Evolutionary conservation across 768 basidiomycete genomes (phyloP).

Genomic region (Agrocybe praecox): DNA sequence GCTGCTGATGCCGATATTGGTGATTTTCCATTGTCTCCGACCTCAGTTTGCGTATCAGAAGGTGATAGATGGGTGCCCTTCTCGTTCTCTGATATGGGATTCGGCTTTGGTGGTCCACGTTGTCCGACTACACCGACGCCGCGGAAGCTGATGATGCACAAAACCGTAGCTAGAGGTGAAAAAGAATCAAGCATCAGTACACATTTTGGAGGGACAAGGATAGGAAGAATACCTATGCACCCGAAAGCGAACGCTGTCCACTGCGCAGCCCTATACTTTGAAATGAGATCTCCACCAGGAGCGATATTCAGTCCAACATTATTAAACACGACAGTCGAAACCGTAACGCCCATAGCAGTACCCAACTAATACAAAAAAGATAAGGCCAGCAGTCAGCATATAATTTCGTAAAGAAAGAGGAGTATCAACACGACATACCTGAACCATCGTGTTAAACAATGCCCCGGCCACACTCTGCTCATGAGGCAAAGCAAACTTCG

Average conservation of each 20-base stretch:
- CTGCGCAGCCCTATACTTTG: constrained; percentile 62
- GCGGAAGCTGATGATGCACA: constrained; percentile 27
- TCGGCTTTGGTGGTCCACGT: background rate
- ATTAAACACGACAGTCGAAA: constrained; percentile 74
- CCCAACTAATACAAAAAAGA: constrained; percentile 53
- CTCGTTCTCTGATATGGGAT: background rate
- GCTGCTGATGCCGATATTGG: no score
- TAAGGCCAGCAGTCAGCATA: background rate
- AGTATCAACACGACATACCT: constrained; percentile 37
- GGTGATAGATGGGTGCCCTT: background rate
- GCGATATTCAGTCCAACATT: constrained; percentile 37
- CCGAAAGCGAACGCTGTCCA: constrained; percentile 70
- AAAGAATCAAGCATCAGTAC: background rate
- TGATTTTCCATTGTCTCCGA: no score
- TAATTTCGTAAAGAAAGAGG: no score
- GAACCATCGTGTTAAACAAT: constrained; percentile 78
- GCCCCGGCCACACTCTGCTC: constrained; percentile 81
- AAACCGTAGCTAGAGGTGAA: constrained; percentile 16
- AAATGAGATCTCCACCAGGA: constrained; percentile 36
- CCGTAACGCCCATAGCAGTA: constrained; percentile 67
- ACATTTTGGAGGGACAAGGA: no score
- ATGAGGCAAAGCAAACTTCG: constrained; percentile 62
- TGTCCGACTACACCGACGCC: constrained; percentile 30
- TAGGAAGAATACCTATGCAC: constrained; percentile 44
- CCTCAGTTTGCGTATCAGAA: background rate